These are phyloP conservation scores for Chrysoporthe cubensis DNA, from an alignment of 2,329 filamentous ascomycete species.

Conservation along the genomic window DNA sequence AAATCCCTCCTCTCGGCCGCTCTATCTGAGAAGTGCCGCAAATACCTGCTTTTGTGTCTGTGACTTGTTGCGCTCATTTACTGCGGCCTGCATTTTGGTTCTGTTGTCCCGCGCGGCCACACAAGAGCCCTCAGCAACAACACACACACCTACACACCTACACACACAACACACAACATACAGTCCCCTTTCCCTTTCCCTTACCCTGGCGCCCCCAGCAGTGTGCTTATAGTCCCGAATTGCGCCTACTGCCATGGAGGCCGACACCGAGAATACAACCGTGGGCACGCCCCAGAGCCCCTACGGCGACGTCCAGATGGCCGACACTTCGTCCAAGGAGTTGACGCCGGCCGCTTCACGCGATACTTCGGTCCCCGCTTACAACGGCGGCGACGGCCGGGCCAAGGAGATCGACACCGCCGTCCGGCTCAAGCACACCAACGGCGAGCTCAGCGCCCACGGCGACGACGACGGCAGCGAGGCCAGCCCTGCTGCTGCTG, in stretches of 20 bases:
- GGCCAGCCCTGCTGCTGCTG: background rate
- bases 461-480: background rate
- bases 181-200: background rate
- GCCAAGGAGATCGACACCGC: background rate
- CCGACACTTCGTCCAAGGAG: background rate
- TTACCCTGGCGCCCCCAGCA: background rate
- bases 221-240: conserved; percentile 3
- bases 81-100: background rate
- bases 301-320: conserved; percentile 2
- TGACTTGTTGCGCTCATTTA: background rate
- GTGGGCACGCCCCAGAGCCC: conserved; percentile 3
- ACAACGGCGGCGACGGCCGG: background rate
- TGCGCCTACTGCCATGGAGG: conserved; percentile 3
- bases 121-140: background rate
- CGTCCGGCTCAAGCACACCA: background rate
- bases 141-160: background rate
- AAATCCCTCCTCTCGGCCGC: background rate
- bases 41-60: background rate
- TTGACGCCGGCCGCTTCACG: conserved; percentile 7
- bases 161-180: background rate
- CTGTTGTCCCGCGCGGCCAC: background rate
- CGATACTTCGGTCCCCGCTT: background rate
- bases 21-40: background rate
- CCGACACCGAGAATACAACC: background rate
- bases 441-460: background rate